Conservation (phyloP, 2,329 filamentous ascomycete genomes). For the Claviceps sp. region DNA sequence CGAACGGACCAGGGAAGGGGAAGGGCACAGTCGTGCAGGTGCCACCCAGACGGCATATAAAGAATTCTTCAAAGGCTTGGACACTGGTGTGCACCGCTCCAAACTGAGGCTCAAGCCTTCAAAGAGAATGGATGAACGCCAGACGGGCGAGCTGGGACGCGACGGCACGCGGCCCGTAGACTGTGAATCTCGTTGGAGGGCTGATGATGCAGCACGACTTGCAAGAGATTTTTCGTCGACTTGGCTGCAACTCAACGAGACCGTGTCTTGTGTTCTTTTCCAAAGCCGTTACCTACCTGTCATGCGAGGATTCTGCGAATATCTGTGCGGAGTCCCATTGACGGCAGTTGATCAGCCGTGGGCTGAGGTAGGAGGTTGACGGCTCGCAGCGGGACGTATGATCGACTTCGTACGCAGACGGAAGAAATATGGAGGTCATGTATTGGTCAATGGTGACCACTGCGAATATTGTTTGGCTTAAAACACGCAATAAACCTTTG, state of each 20-base stretch:
- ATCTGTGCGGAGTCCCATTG: too few relatives aligned
- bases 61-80: background rate
- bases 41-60: background rate
- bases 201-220: background rate
- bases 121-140: background rate
- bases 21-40: background rate
- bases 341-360: too few relatives aligned
- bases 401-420: too few relatives aligned
- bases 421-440: too few relatives aligned
- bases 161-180: background rate
- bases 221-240: background rate
- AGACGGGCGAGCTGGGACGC: background rate
- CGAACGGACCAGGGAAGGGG: background rate
- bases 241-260: background rate
- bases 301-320: too few relatives aligned
- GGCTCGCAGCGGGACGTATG: too few relatives aligned
- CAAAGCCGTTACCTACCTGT: too few relatives aligned
- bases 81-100: background rate
- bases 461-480: too few relatives aligned
- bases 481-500: too few relatives aligned
- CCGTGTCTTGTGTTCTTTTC: background rate
- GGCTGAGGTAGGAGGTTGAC: too few relatives aligned
- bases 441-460: too few relatives aligned
- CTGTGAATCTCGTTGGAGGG: background rate
- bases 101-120: background rate